Evolutionary conservation across 2,329 filamentous ascomycete species (phyloP), one percentile per base, ranked within the genome.

Genomic region (Myriosclerotinia duriaeana): DNA sequence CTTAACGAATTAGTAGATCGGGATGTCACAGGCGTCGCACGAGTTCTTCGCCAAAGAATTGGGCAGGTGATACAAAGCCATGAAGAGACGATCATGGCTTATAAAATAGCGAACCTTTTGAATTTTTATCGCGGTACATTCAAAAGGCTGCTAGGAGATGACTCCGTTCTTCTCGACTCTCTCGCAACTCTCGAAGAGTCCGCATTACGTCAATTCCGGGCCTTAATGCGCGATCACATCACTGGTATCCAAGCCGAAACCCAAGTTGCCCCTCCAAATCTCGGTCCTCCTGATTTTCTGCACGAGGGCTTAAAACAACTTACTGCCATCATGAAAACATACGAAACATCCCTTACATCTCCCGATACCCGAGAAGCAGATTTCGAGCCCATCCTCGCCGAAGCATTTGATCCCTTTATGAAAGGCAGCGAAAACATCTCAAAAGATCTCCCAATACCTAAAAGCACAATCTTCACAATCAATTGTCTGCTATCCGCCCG

Each of bases 51-150:
- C 36, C 93, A 97, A 77, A 85, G 94, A 42, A 87, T 96, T 63
- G 93, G 97, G 77, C 91, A 98, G 73, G 91, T 96, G 26, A 89
- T 98, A 20, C 93, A 96, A 73, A 91, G 90, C 68, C 94, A 97
- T 76, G 93, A 97, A 72, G 93, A 98, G 67, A 89, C 89, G 0
- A 91, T 96, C 26, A 81, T 93, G 59, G 89, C 92, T 44, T 99
- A 97, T 80, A 95, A 93, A 76, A 87, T 98, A 52, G 89, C 92
- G 14, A 97, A 96, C 72, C 82, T 99, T 1, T 83, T 98, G 53
- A 88, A 87, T 52, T 99, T 99, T 78, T 99, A 99, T 79, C 88
- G 87, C 40, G 83, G 87, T 69, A 97, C 93, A 1, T 97, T 98
- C 76, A 80, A 87, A 20, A 94, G 90, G 72, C 82, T 98, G 0